These are phyloP conservation scores for Chlamydomonas sp. DNA, from an alignment of 139 green algal genomes.

Conservation along the genomic window DNA sequence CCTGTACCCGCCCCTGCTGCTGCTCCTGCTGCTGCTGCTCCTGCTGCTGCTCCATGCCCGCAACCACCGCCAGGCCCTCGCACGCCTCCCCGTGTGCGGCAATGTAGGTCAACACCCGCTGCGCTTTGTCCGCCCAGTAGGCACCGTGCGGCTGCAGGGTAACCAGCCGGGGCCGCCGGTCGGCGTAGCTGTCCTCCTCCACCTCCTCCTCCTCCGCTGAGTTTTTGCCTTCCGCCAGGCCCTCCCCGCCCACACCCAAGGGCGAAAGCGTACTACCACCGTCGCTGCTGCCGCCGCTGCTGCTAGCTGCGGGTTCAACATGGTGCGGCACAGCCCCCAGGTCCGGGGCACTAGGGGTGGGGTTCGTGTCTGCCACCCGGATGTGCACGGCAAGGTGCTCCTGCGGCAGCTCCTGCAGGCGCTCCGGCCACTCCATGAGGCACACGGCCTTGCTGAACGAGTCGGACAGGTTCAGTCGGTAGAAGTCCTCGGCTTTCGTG, in stretches of 20 bases:
- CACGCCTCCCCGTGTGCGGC: slow-evolving; percentile 27
- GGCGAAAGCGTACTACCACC: not conserved
- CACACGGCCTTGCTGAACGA: slow-evolving; percentile 57
- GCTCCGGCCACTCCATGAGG: slow-evolving; percentile 76
- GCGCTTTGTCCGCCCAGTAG: slow-evolving; percentile 26
- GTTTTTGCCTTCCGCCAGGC: too few relatives aligned
- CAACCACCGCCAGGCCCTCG: slow-evolving; percentile 15
- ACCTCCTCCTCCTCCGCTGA: slow-evolving; percentile 1
- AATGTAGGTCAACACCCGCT: slow-evolving; percentile 25
- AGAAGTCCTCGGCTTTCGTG: slow-evolving; percentile 41
- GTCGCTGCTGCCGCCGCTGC: not conserved
- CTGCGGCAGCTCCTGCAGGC: slow-evolving; percentile 51
- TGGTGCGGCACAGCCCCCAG: not conserved
- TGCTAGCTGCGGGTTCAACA: not conserved
- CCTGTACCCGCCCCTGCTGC: not conserved
- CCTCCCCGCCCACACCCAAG: too few relatives aligned
- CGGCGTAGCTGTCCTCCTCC: slow-evolving; percentile 9
- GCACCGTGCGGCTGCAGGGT: slow-evolving; percentile 13
- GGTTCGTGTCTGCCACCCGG: slow-evolving; percentile 28
- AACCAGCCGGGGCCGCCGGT: slow-evolving; percentile 14
- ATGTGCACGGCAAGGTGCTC: slow-evolving; percentile 58
- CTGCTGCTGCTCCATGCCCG: not conserved
- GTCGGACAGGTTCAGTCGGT: slow-evolving; percentile 50
- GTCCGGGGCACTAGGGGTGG: not conserved
- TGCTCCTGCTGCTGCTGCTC: not conserved